Base-by-base conservation (phyloP, 129 eudicot species). In the Helianthus annuus region DNA sequence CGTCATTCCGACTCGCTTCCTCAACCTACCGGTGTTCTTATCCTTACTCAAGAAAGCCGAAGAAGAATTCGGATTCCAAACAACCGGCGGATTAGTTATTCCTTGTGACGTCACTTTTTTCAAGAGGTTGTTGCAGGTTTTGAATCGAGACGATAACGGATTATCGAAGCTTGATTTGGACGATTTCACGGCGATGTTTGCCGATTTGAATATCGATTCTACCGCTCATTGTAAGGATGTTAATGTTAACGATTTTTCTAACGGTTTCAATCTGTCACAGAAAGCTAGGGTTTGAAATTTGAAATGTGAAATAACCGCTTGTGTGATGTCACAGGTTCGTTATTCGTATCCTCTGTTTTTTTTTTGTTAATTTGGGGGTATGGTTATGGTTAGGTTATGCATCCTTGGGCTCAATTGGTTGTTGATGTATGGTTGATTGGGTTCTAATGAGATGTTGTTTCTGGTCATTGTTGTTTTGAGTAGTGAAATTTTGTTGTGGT, bases 41-140 rank as follows among this genome's bases (percentile, higher is more conserved):
- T 55, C 79, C 4, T 78, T 86, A 13, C 88, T 83, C 51, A 58
- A 83, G 39, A 82, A 77, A 48, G 85, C 84, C 0, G 88, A 83
- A 63, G 91, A 86, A 65, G 91, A 86, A 68, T 86, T 78, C 70
- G 84, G 88, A 10, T 83, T 65, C n/a, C 86, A 75, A 64, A 62
- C 45, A 5, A 58, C 51, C 34, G 88, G 86, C 11, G 88, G 86
- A 0, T 55, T 86, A n/a, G 78, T 71, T 6, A 58, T 86, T 17
- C 86, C 88, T 1, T 83, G 86, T 49, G 88, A 83, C 10, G 81
- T 75, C 15, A 73, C 10, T 0, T 83, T 86, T 14, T 80, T 86
- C 70, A 6, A 42, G 38, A 19, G 12, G 7, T 9, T 78, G 45
- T 3, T 86, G 76, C 72, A 67, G 58, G 51, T 72, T 4, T 44